Evolutionary conservation across 257 asterid genomes (phyloP), one percentile per base, ranked within the genome.

Genomic region (Agastache rugosa): DNA sequence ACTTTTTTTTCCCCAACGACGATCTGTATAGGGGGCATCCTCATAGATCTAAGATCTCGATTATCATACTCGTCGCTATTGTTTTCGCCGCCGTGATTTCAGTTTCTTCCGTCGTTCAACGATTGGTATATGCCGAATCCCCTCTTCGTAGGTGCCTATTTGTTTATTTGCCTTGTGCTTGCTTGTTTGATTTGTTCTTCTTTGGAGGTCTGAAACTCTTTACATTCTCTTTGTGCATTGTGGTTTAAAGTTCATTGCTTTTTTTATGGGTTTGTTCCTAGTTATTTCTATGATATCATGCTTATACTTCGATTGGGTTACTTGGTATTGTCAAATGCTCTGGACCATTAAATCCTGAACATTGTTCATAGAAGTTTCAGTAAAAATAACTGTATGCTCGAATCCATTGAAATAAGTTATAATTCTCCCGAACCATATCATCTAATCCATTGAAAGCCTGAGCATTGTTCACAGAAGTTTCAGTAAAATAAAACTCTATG

Each of bases 41-140:
- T 47, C 79, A 76, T 65, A 78, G 83, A 72, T 83, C 87, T 77
- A 95, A 85, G 93, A 89, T 92, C 89, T 84, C 88, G 71, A 66
- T 87, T 12, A 11, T 81, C 54, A 73, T 92, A 58, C 84, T 86
- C 74, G 45, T 82, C 39, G 70, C 86, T 23, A 31, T 91, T 71
- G 61, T 76, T 39, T 37, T 91, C 47, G 88, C 89, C 20, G 88
- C 80, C 37, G 77, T 85, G 67, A 15, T 86, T 65, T 77, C 85
- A 41, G 82, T 89, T 81, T 84, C 85, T 64, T 85, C 92, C 5
- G 56, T 92, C 20, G 86, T 90, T 68, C 84, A 72, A 63, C 86
- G 92, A 84, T 79, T 85, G 94, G 98, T 93, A 87, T 42, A 2
- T 67, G 92, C 60, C 73, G 68, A 60, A 62, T 67, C 63, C 71